Evolutionary conservation across 495 filamentous ascomycete species (phyloP).

Genomic region (Aspergillus incahuasiensis): DNA sequence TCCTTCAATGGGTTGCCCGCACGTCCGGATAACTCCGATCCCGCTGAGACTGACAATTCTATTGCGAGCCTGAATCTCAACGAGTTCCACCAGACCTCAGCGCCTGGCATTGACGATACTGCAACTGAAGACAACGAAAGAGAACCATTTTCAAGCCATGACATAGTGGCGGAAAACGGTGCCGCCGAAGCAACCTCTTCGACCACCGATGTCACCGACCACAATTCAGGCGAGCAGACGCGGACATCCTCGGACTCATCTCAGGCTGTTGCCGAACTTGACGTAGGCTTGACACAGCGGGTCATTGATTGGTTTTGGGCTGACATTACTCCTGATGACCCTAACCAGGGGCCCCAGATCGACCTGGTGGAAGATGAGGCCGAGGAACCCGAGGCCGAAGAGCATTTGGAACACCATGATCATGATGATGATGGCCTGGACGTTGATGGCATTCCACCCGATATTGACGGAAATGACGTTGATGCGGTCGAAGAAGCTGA

Average conservation of each 20-base stretch:
- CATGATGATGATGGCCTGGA: conserved; percentile 13
- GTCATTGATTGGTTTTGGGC: conserved; percentile 61
- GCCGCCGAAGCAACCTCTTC: background rate
- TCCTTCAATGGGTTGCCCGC: background rate
- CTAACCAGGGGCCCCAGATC: conserved; percentile 27
- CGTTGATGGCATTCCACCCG: conserved; percentile 19
- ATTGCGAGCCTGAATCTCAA: background rate
- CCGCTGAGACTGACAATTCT: background rate
- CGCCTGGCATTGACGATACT: background rate
- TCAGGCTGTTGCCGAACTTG: conserved; percentile 5
- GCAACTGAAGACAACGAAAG: conserved; percentile 1
- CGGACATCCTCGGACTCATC: conserved; percentile 1
- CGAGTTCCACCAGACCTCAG: background rate
- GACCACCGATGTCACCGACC: background rate
- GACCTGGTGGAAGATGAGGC: conserved; percentile 56
- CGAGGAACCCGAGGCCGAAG: conserved; percentile 53
- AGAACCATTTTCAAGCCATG: background rate
- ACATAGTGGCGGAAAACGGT: background rate
- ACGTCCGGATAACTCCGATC: background rate
- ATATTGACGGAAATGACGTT: conserved; percentile 52
- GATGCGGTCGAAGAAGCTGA: conserved; percentile 78
- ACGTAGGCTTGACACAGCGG: conserved; percentile 16
- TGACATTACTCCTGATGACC: conserved; percentile 40
- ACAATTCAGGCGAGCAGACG: background rate
- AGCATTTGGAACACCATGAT: conserved; percentile 58